Conservation (phyloP, 2,329 filamentous ascomycete species). For the Xylariaceae sp. region DNA sequence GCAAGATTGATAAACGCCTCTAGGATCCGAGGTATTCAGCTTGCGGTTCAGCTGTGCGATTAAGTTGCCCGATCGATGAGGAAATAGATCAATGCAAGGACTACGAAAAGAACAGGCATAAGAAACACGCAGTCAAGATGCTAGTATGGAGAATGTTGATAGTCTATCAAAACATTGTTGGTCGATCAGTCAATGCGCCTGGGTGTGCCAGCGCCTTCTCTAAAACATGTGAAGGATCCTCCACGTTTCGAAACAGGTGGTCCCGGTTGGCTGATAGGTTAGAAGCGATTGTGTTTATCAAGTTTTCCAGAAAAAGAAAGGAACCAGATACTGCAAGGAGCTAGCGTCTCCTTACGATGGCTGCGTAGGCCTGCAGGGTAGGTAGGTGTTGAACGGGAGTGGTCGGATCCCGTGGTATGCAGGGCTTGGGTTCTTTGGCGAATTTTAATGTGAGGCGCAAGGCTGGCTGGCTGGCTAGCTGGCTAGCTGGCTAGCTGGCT, state of each 20-base stretch:
- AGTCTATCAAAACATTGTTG: background rate
- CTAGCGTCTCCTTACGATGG: slow-evolving; percentile 8
- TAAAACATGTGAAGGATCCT: slow-evolving; percentile 14
- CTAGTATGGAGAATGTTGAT: slow-evolving; percentile 1
- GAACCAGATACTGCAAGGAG: slow-evolving; percentile 15
- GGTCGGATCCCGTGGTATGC: slow-evolving; percentile 3
- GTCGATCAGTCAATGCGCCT: background rate
- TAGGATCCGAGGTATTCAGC: slow-evolving; percentile 11
- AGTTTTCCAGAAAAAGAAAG: slow-evolving; percentile 16
- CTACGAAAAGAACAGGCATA: background rate
- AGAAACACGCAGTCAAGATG: too few relatives aligned
- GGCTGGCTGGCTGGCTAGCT: slow-evolving; percentile 6
- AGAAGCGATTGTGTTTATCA: background rate
- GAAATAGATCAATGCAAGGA: slow-evolving; percentile 6
- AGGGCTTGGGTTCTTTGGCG: too few relatives aligned
- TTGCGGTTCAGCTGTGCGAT: slow-evolving; percentile 8
- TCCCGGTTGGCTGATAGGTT: slow-evolving; percentile 16
- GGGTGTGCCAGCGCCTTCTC: slow-evolving; percentile 9
- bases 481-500: too few relatives aligned
- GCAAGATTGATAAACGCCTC: slow-evolving; percentile 6
- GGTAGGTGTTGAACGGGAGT: background rate
- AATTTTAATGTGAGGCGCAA: slow-evolving; percentile 14
- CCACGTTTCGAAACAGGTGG: slow-evolving; percentile 22
- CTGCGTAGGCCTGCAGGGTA: background rate
- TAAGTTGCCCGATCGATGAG: background rate